Conservation (phyloP, 169 alveolate species). For the Perkinsus marinus region DNA sequence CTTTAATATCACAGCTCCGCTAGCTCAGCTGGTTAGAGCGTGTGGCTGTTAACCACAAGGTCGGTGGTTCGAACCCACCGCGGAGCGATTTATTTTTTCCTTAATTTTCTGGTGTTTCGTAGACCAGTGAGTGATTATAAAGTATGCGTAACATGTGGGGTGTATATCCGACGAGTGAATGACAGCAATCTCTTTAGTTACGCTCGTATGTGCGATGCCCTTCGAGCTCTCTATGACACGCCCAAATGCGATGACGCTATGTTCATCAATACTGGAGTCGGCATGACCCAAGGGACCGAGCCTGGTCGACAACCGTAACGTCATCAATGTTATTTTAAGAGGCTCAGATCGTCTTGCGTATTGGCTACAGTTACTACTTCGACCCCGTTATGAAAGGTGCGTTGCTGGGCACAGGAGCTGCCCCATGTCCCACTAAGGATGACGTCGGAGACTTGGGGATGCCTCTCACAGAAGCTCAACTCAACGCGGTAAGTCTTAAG, state of each 20-base stretch:
- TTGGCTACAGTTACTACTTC: background rate
- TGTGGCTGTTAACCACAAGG: background rate
- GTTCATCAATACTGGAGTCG: background rate
- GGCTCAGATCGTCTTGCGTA: background rate
- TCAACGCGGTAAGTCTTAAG: background rate
- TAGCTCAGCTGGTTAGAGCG: background rate
- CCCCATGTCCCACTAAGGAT: background rate
- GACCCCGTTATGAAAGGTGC: background rate
- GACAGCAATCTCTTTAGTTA: background rate
- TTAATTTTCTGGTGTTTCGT: too few species aligned
- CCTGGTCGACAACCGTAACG: background rate
- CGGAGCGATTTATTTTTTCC: background rate
- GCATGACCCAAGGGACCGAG: background rate
- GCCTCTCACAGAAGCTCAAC: background rate
- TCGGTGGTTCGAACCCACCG: background rate
- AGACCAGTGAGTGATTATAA: background rate
- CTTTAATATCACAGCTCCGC: background rate
- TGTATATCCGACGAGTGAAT: too few species aligned
- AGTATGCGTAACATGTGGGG: background rate
- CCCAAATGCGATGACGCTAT: background rate
- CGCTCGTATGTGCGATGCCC: background rate
- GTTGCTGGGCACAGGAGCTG: background rate
- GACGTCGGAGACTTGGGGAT: background rate
- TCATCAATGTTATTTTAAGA: background rate
- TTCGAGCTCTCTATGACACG: background rate